Base-by-base conservation (phyloP, 805 yeast genomes). In the Debaryomyces hansenii region DNA sequence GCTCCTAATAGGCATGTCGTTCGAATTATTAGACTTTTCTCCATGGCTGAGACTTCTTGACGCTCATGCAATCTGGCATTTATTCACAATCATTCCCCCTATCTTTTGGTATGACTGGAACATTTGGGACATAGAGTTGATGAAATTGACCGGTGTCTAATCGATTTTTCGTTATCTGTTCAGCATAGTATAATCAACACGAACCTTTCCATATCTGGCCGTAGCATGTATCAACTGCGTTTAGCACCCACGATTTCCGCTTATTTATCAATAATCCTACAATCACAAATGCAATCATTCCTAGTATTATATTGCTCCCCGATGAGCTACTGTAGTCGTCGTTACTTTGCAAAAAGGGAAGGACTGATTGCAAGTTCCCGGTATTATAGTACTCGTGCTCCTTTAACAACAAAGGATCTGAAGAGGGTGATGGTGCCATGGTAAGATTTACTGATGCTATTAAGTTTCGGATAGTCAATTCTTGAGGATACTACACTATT, bases 21-120 rank as follows among this genome's bases (percentile, higher is more conserved):
- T 72, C 29, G 77, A 72, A 42, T 36, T 69, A 14, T 48, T 53
- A 24, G 77, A 72, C 44, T 72, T 70, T 41, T 57, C 54, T 20
- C 77, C 77, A 1, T 42, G 59, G 42, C 46, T 33, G 12, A 55
- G 62, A 40, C 48, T 63, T 9, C 42, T 64, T 3, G 99, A 94
- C 67, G 96, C 97, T 0, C 99, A 94, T 66, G 82, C 97, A 0
- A 58, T 92, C 34, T 94, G 99, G 99, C 99, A 94, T 63, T 75
- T 87, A 21, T 80, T 88, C 16, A 94, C 99, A 0, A 83, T 91
- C 1, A 63, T 89, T 58, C 98, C 98, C 0, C 82, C 92, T 0
- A 68, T 80, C 47, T 77, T 79, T 50, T 80, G 96, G 81, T 91
- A 86, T 62, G 79, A 78, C 36, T 86, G 78, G 78, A 70, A 68